phyloP scores from a whole-genome alignment of 2,329 filamentous ascomycete species.

The Colletotrichum sp. region DNA sequence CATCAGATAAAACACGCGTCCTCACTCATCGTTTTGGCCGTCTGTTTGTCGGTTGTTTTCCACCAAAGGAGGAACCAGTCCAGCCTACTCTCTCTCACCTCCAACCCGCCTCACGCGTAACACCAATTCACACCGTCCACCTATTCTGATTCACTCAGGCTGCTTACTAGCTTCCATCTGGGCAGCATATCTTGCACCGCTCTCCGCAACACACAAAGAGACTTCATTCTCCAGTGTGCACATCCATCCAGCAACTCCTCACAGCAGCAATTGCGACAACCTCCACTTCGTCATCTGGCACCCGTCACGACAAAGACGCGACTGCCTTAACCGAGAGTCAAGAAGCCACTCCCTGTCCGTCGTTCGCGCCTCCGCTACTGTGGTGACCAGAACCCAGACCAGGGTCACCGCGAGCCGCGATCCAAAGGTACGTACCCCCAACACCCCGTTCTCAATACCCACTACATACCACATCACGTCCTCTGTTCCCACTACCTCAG shows the following conservation, averaged over 20 bases:
- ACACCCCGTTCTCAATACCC: conserved; percentile 14
- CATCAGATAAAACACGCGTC: background rate
- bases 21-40: background rate
- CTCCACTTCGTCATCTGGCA: background rate
- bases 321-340: conserved; percentile 10
- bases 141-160: background rate
- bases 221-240: background rate
- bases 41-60: background rate
- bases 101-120: background rate
- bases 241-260: background rate
- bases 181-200: background rate
- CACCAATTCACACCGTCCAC: background rate
- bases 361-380: conserved; percentile 17
- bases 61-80: background rate
- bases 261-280: background rate
- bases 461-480: conserved; percentile 22
- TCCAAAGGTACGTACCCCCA: conserved; percentile 8
- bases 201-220: background rate
- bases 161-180: background rate
- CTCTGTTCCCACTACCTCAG: conserved; percentile 18
- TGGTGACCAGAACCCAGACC: conserved; percentile 8
- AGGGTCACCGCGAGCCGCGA: background rate
- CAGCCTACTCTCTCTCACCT: background rate
- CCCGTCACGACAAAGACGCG: conserved; percentile 12
- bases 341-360: conserved; percentile 14